Conservation (phyloP, 345 rosid genomes). For the Hibiscus trionum region DNA sequence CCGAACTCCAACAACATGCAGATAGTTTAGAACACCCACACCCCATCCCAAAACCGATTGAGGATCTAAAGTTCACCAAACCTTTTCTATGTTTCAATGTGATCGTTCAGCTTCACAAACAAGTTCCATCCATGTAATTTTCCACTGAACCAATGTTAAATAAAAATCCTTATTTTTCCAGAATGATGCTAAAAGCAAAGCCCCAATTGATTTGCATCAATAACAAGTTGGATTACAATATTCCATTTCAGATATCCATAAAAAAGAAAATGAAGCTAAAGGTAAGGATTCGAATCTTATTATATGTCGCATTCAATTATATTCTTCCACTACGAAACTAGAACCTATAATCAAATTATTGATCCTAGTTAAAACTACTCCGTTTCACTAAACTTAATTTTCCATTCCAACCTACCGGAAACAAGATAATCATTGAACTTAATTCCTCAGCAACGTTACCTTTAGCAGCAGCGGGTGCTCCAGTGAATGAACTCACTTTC, state of each 20-base stretch:
- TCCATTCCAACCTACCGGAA: neutral
- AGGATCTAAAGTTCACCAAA: neutral
- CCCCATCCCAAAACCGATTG: slow-evolving; percentile 24
- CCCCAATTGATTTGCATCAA: slow-evolving; percentile 8
- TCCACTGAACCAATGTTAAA: neutral
- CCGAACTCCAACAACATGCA: slow-evolving; percentile 56
- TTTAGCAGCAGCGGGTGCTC: slow-evolving; percentile 9
- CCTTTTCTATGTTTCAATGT: neutral
- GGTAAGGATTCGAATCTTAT: slow-evolving; percentile 1
- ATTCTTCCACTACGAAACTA: neutral
- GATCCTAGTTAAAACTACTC: neutral
- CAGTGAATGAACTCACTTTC: slow-evolving; percentile 25
- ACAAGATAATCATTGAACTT: neutral
- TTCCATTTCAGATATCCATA: neutral
- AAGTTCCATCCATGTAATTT: neutral
- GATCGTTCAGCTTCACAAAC: slow-evolving; percentile 7
- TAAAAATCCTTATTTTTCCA: neutral
- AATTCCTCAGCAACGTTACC: neutral
- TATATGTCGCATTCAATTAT: neutral
- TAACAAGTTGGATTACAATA: slow-evolving; percentile 2
- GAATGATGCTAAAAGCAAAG: slow-evolving; percentile 2
- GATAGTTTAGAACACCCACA: slow-evolving; percentile 55
- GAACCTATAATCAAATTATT: slow-evolving; percentile 2
- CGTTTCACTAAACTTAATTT: neutral
- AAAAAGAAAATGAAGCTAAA: neutral